Base-by-base conservation (phyloP, 805 yeast species). In the Hanseniaspora opuntiae region DNA sequence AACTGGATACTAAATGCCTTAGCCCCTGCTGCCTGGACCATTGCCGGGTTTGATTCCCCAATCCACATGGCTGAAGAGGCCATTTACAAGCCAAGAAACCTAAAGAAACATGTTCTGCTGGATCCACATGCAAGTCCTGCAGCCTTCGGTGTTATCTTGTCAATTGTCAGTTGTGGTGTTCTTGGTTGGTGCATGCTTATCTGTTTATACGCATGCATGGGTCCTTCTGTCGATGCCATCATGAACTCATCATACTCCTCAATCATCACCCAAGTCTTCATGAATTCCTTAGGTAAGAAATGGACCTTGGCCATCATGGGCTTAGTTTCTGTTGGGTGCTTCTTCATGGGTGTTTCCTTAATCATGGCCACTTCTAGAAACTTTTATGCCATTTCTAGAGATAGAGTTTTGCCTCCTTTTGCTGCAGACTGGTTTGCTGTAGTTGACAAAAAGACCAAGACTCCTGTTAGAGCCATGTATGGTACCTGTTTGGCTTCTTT, bases 31-130 rank as follows among this genome's bases (percentile, higher is more conserved):
- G 75, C 81, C 55, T 82, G 88, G 88, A 80, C 86, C 30, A 79
- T 82, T 65, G 84, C 84, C 40, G 81, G 84, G 1, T 81, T 80
- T 62, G 87, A 82, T 63, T 76, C 84, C 4, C 77, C 82, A 60
- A 79, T 82, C 47, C 86, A 82, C 66, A 77, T 81, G 79, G 71
- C 82, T 14, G 88, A 82, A 63, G 87, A 82, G 63, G 82, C 83
- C 22, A 70, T 71, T 53, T 75, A 79, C 60, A 82, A 86, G 14
- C 68, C 79, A 2, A 71, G 58, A 52, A 70, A 53, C 14, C 17
- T 37, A 38, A 74, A 6, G 3, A 53, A 42, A 17, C 52, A 47
- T 19, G 47, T 53, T n/a, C 11, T 53, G 12, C 32, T 53, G 17
- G 55, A 53, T 42, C 55, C 55, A 20, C 28, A 40, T n/a, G 55